Base-by-base conservation (phyloP, 305 asterid species). In the Fraxinus nigra region DNA sequence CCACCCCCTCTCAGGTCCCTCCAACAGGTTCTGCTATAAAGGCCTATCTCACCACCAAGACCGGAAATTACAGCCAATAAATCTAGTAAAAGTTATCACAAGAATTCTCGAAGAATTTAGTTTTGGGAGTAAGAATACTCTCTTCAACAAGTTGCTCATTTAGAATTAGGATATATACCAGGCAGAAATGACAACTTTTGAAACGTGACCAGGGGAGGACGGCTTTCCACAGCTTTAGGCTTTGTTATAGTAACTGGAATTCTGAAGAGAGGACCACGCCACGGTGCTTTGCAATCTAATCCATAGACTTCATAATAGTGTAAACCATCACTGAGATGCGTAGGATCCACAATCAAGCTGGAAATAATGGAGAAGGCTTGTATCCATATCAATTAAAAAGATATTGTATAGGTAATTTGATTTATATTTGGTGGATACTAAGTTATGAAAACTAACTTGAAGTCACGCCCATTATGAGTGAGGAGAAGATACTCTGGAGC, bases 231-330 rank as follows among this genome's bases (percentile, higher is more conserved):
- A n/a, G 83, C 83, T 85, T 87, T 89, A 72, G 99, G 98, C 87
- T 97, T 97, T 74, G 97, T 92, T 86, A 97, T 90, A 48, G 98
- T 97, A 76, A 97, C 59, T 59, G 98, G 97, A 90, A 97, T 91
- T 88, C 98, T 87, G 87, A 97, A 97, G 76, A 97, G 92, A 78
- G 99, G 99, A 82, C 99, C 99, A 76, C 99, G 97, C 98, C 97
- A 94, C 73, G 98, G 99, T 10, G 97, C 92, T 83, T 88, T 91
- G 88, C 94, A 89, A 87, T 94, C 98, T 83, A 93, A 20, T 65
- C 93, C 99, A 85, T 91, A 93, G 72, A 97, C 97, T 93, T 97
- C 99, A 86, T 84, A 97, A 89, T 92, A 94, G 88, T 94, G 99
- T 82, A 97, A 87, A 86, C 99, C 98, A 74, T 91, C 92, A 13